A percentile compares a stretch with the other conserved stretches of the same genome.
Conservation (phyloP, 1,284 basidiomycete species). For the Ustilago sp. region DNA sequence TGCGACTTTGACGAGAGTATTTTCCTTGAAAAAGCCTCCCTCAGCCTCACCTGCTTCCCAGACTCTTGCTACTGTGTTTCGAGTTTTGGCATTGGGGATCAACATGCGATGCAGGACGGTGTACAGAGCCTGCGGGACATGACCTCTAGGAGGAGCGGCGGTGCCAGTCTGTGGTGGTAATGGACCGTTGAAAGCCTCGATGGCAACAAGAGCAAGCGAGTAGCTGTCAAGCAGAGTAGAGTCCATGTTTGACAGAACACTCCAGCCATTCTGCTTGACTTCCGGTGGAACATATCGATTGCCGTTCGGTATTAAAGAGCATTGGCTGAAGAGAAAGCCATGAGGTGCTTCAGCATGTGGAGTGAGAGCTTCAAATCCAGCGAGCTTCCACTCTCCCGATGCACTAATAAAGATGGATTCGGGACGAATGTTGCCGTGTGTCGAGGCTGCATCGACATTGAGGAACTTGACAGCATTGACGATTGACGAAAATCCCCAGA, state of each 20-base stretch:
- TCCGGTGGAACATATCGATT: slow-evolving; percentile 78
- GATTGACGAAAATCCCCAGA: slow-evolving; percentile 92
- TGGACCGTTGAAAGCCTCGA: slow-evolving; percentile 62
- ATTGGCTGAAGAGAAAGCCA: slow-evolving; percentile 47
- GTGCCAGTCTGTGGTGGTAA: slow-evolving; percentile 76
- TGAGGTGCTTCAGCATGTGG: slow-evolving; percentile 69
- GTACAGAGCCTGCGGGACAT: slow-evolving; percentile 83
- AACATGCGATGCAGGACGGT: slow-evolving; percentile 86
- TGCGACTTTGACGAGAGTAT: slow-evolving; percentile 87
- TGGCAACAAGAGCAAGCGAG: slow-evolving; percentile 55
- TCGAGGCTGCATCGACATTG: slow-evolving; percentile 76
- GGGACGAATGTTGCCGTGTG: slow-evolving; percentile 85
- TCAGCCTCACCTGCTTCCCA: slow-evolving; percentile 65
- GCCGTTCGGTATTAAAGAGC: slow-evolving; percentile 64
- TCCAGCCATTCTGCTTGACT: slow-evolving; percentile 87
- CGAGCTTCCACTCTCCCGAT: slow-evolving; percentile 95
- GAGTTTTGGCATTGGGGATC: slow-evolving; percentile 84
- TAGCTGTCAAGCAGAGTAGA: slow-evolving; percentile 60
- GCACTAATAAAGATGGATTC: slow-evolving; percentile 82
- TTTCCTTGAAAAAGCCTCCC: slow-evolving; percentile 84
- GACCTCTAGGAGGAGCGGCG: slow-evolving; percentile 78
- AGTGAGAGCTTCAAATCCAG: slow-evolving; percentile 91
- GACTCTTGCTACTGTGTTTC: slow-evolving; percentile 75
- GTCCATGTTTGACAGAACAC: slow-evolving; percentile 34
- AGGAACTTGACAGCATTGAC: slow-evolving; percentile 90